Evolutionary conservation across 2,329 filamentous ascomycete species (phyloP).

Genomic region (Fusarium concolor): DNA sequence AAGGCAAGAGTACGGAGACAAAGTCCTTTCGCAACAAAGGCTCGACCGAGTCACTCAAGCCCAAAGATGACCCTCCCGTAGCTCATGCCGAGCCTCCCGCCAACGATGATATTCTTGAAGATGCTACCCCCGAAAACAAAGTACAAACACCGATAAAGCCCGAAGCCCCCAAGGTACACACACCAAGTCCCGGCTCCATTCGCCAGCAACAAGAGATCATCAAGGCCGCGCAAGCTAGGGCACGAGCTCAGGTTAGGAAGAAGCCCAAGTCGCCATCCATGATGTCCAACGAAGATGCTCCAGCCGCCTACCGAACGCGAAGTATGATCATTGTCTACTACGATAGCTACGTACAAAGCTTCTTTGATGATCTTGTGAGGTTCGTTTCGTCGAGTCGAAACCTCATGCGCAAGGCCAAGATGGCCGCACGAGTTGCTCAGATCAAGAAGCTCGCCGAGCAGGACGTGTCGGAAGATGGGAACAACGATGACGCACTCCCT

Average conservation of each 20-base stretch:
- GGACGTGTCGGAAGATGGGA: conserved; percentile 65
- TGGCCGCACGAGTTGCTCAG: conserved; percentile 79
- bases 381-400: conserved; percentile 85
- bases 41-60: conserved; percentile 65
- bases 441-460: conserved; percentile 71
- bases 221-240: conserved; percentile 54
- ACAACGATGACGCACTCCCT: conserved; percentile 56
- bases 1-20: conserved; percentile 47
- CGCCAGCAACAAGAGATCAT: conserved; percentile 60
- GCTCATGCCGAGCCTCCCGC: conserved; percentile 29
- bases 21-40: conserved; percentile 63
- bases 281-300: conserved; percentile 60
- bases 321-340: conserved; percentile 91
- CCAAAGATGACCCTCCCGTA: conserved; percentile 55
- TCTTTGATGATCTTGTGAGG: conserved; percentile 85
- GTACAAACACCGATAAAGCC: conserved; percentile 36
- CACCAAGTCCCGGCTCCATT: conserved; percentile 39
- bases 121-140: conserved; percentile 16
- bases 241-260: conserved; percentile 62
- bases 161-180: conserved; percentile 46
- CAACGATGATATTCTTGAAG: conserved; percentile 36
- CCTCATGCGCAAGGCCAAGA: conserved; percentile 86
- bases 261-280: conserved; percentile 64
- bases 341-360: conserved; percentile 85
- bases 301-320: conserved; percentile 73